Evolutionary conservation across 805 yeast genomes (phyloP).

Genomic region (Zygoascus flipseniorum): DNA sequence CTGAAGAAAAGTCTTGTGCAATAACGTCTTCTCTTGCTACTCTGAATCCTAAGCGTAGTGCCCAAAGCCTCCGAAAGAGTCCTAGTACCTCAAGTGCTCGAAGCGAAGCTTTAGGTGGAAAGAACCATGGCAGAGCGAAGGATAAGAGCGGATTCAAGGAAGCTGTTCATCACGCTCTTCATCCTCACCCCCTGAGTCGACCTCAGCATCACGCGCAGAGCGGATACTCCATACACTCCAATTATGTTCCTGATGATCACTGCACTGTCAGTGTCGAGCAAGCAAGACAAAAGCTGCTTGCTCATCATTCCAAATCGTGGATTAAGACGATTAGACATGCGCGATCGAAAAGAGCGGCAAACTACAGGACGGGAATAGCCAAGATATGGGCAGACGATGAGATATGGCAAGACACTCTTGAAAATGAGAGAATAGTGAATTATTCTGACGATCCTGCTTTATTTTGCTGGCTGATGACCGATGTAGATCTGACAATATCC

Average conservation of each 20-base stretch:
- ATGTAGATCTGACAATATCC: conserved; percentile 39
- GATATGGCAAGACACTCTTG: conserved; percentile 30
- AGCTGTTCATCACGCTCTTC: not conserved
- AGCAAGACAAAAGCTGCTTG: conserved; percentile 33
- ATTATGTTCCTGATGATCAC: not conserved
- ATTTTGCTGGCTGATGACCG: conserved; percentile 42
- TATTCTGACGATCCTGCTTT: conserved; percentile 44
- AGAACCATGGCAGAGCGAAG: not conserved
- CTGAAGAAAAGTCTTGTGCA: conserved; percentile 6
- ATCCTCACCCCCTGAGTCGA: not conserved
- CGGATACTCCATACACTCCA: not conserved
- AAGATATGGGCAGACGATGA: conserved; percentile 21
- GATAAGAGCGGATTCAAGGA: not conserved
- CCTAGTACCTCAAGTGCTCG: not conserved
- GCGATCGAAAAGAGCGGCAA: conserved; percentile 20
- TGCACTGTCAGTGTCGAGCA: conserved; percentile 22
- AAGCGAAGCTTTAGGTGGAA: not conserved
- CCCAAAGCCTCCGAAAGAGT: not conserved
- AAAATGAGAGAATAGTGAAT: conserved; percentile 39
- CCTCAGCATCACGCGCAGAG: not conserved
- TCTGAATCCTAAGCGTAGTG: not conserved
- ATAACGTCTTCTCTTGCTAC: not conserved
- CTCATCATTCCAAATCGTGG: conserved; percentile 60
- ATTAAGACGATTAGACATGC: conserved; percentile 46
- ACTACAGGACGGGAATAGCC: conserved; percentile 33